A percentile compares a stretch with the other conserved stretches of the same genome.
Conservation (phyloP, 2,329 filamentous ascomycete genomes). For the Beauveria bassiana region DNA sequence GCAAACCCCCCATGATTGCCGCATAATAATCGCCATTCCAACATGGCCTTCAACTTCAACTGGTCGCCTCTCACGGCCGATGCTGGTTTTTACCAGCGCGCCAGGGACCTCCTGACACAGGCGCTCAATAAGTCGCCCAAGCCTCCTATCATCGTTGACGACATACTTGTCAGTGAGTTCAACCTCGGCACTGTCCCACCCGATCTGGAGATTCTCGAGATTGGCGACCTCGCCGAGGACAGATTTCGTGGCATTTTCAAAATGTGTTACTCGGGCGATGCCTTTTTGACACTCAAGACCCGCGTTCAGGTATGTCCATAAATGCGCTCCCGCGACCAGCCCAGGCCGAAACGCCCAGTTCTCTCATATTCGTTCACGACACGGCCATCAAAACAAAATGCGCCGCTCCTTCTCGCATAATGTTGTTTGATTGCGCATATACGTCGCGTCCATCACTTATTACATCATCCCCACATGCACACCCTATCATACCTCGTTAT, state of each 20-base stretch:
- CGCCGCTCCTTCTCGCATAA: conserved; percentile 1
- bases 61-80: conserved; percentile 98
- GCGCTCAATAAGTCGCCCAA: conserved; percentile 97
- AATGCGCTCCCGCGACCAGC: conserved; percentile 11
- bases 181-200: conserved; percentile 93
- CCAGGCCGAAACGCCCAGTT: neutral
- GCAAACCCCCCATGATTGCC: conserved; percentile 25
- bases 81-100: conserved; percentile 80
- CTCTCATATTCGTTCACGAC: neutral
- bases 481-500: neutral
- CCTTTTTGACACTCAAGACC: conserved; percentile 89
- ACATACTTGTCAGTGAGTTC: conserved; percentile 96
- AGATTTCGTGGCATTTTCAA: conserved; percentile 98
- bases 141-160: conserved; percentile 97
- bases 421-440: conserved; percentile 3
- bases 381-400: neutral
- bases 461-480: conserved; percentile 1
- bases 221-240: conserved; percentile 95
- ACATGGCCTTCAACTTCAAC: conserved; percentile 99
- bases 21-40: conserved; percentile 37
- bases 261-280: conserved; percentile 95
- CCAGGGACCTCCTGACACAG: conserved; percentile 86
- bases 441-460: neutral
- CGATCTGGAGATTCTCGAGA: conserved; percentile 93
- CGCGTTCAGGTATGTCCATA: conserved; percentile 69